phyloP scores from a whole-genome alignment of 441 rosid genomes.

The Biscutella laevigata region DNA sequence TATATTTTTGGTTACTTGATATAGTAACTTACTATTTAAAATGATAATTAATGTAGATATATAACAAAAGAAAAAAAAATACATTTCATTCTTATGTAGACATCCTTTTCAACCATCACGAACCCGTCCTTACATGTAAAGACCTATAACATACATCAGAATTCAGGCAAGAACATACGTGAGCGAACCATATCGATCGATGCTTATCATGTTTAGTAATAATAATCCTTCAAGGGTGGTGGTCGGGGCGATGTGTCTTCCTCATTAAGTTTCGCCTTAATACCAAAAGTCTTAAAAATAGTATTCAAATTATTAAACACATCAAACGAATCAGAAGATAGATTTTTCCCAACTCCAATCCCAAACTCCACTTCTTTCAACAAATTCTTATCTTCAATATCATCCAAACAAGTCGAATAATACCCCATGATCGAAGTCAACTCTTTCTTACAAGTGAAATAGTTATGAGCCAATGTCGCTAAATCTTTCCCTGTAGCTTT shows the following conservation, averaged over 20 bases:
- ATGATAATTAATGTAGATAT: no score
- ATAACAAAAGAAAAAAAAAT: no score
- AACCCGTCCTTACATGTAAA: no score
- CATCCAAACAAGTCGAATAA: constrained; percentile 29
- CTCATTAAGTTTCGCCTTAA: constrained; percentile 25
- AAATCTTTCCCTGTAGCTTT: constrained; percentile 21
- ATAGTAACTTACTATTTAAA: no score
- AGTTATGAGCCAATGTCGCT: constrained; percentile 18
- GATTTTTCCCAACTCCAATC: constrained; percentile 22
- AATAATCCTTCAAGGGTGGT: constrained; percentile 25
- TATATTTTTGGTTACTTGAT: no score
- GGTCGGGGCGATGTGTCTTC: constrained; percentile 26
- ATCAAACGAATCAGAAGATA: constrained; percentile 14
- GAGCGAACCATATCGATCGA: no score
- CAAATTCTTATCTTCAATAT: constrained; percentile 22
- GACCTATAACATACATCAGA: no score
- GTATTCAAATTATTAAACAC: constrained; percentile 17
- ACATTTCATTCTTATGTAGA: no score
- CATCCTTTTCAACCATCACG: no score
- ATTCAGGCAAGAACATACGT: no score
- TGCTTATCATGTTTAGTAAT: no score
- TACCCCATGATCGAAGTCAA: constrained; percentile 24
- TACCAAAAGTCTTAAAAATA: constrained; percentile 21
- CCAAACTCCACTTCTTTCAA: constrained; percentile 21
- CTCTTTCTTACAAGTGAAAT: constrained; percentile 22